These are phyloP conservation scores for Cladorrhinum samala DNA, from an alignment of 495 filamentous ascomycete species.

Conservation along the genomic window DNA sequence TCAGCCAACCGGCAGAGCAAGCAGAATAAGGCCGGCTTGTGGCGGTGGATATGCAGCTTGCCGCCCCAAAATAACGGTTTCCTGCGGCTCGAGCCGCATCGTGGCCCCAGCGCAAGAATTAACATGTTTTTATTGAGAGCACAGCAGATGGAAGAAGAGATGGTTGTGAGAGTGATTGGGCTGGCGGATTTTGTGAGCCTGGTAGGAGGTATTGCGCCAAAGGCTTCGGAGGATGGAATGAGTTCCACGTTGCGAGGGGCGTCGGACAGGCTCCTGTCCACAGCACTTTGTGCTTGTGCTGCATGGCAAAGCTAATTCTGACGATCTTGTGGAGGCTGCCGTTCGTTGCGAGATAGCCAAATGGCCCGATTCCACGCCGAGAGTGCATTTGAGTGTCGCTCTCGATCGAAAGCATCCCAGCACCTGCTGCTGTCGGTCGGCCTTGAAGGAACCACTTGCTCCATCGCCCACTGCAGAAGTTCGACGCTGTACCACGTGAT, in stretches of 20 bases:
- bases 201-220: background rate
- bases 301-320: slow-evolving; percentile 18
- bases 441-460: background rate
- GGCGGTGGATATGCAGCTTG: slow-evolving; percentile 24
- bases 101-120: slow-evolving; percentile 14
- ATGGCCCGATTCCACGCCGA: background rate
- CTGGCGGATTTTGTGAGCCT: background rate
- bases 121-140: slow-evolving; percentile 11
- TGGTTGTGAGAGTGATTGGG: background rate
- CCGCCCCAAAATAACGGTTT: slow-evolving; percentile 27
- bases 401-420: background rate
- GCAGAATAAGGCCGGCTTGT: slow-evolving; percentile 10
- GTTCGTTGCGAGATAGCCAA: background rate
- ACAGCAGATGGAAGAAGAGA: slow-evolving; percentile 5
- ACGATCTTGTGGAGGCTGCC: slow-evolving; percentile 7
- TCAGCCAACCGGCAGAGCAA: background rate
- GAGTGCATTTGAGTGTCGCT: background rate
- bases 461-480: background rate
- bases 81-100: slow-evolving; percentile 20
- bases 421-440: slow-evolving; percentile 4
- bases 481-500: background rate
- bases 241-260: slow-evolving; percentile 11
- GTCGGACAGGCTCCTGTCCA: slow-evolving; percentile 13
- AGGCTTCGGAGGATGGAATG: slow-evolving; percentile 2
- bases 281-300: slow-evolving; percentile 19